Conservation (phyloP, 257 asterid genomes). For the Solanum gracilifrons region DNA sequence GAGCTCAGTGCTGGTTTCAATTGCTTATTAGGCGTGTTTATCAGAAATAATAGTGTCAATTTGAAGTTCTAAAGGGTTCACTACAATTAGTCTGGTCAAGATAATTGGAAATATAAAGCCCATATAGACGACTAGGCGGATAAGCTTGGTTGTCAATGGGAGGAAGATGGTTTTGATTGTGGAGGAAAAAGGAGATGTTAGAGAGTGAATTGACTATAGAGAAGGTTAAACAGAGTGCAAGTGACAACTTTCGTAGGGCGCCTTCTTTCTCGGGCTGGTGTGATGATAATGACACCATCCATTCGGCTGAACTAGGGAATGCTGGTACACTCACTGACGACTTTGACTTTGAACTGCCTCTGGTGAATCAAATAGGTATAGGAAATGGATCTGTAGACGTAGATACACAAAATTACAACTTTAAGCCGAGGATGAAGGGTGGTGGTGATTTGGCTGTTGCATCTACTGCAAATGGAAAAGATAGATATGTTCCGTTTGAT, state of each 20-base stretch:
- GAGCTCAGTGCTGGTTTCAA: neutral
- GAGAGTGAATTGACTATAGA: constrained; percentile 21
- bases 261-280: constrained; percentile 73
- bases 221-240: constrained; percentile 27
- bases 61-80: neutral
- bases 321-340: constrained; percentile 18
- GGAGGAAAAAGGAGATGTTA: constrained; percentile 41
- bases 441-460: constrained; percentile 20
- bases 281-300: constrained; percentile 43
- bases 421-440: constrained; percentile 39
- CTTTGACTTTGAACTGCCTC: constrained; percentile 40
- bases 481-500: constrained; percentile 53
- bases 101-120: neutral
- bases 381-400: constrained; percentile 20
- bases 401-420: constrained; percentile 13
- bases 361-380: constrained; percentile 5
- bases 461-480: constrained; percentile 17
- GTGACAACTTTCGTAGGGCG: constrained; percentile 33
- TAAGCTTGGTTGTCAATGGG: neutral
- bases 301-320: constrained; percentile 18
- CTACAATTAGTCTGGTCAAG: neutral
- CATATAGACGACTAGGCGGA: neutral
- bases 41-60: neutral
- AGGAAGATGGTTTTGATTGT: constrained; percentile 12
- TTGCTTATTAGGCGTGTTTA: neutral